Evolutionary conservation across 495 filamentous ascomycete species (phyloP), one percentile per base, ranked within the genome.

Genomic region (Penicillium daleae): DNA sequence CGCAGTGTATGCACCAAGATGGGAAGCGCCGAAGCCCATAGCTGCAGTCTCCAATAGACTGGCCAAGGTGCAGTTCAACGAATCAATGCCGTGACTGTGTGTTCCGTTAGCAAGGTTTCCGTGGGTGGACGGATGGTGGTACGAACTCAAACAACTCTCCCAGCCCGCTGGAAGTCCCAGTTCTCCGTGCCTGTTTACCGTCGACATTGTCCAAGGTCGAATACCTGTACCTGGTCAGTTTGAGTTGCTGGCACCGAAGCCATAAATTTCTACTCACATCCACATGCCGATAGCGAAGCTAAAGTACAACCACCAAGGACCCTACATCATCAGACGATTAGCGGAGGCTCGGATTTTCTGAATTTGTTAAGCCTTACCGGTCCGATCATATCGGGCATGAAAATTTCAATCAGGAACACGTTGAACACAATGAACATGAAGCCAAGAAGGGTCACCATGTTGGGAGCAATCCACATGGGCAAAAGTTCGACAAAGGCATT

Each of bases 131-230:
- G 17, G 29, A 8, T 27, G 50, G 51, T 8, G 31, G 40, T 60
- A 70, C 86, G 66, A 80, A 90, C 87, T 99, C 95, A 80, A 99
- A 99, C 21, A 99, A 86, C 75, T 99, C 95, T 60, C 95, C 95
- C 27, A 99, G 80, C 12, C 91, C 91, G 70, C 92, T 97, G 42
- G 95, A 98, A 15, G 94, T 97, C 6, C 95, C 94, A 8, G 96
- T 99, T 61, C 95, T 84, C 59, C 95, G 82, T 27, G 95, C 95
- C 79, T 99, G 95, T 81, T 99, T 99, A 60, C 95, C 95, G 74
- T 99, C 95, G 40, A 99, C 88, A 71, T 99, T 99, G 80, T 99
- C 95, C 87, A 99, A 90, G 13, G 95, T 99, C 39, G 94, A 96
- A 78, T 98, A 98, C 79, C 87, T 68, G 58, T 57, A 10, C 33